phyloP scores from a whole-genome alignment of 352 stramenopile species.

The Globisporangium sylvaticum region DNA sequence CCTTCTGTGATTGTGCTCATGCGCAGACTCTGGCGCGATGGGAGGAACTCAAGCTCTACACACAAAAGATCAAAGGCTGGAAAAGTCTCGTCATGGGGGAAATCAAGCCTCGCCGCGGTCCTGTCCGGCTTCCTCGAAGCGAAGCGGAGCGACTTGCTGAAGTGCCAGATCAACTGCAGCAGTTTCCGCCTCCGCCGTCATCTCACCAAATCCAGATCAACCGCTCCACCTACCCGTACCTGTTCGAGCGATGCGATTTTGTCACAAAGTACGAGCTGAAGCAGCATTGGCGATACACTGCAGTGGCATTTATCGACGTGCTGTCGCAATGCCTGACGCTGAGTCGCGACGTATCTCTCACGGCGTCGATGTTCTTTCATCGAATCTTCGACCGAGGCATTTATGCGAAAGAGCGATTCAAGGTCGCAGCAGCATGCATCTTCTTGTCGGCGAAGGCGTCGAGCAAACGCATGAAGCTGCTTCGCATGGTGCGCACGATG shows the following conservation, averaged over 20 bases:
- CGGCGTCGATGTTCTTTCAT: conserved; percentile 77
- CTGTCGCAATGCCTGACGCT: conserved; percentile 64
- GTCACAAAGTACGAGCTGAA: conserved; percentile 57
- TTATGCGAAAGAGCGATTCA: conserved; percentile 74
- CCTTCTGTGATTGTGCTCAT: neutral
- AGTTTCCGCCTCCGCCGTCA: conserved; percentile 59
- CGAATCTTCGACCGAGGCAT: conserved; percentile 78
- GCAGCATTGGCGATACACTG: conserved; percentile 81
- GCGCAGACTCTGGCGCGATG: conserved; percentile 69
- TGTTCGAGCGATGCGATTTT: conserved; percentile 71
- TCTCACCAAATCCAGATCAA: conserved; percentile 53
- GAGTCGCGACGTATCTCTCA: conserved; percentile 64
- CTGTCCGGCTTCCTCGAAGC: conserved; percentile 46
- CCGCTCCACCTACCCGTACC: conserved; percentile 63
- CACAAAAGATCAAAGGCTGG: conserved; percentile 74
- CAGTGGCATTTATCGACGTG: conserved; percentile 78
- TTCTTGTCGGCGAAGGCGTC: conserved; percentile 80
- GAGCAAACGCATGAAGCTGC: conserved; percentile 85
- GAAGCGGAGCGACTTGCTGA: conserved; percentile 67
- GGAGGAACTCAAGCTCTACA: conserved; percentile 80
- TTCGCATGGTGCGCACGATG: conserved; percentile 84
- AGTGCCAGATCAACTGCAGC: conserved; percentile 63
- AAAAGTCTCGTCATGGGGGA: conserved; percentile 72
- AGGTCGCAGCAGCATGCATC: conserved; percentile 77
- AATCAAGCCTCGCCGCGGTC: conserved; percentile 51